Evolutionary conservation across 1,284 basidiomycete genomes (phyloP), one percentile per base, ranked within the genome.

Genomic region (Cutaneotrichosporon mucoides): DNA sequence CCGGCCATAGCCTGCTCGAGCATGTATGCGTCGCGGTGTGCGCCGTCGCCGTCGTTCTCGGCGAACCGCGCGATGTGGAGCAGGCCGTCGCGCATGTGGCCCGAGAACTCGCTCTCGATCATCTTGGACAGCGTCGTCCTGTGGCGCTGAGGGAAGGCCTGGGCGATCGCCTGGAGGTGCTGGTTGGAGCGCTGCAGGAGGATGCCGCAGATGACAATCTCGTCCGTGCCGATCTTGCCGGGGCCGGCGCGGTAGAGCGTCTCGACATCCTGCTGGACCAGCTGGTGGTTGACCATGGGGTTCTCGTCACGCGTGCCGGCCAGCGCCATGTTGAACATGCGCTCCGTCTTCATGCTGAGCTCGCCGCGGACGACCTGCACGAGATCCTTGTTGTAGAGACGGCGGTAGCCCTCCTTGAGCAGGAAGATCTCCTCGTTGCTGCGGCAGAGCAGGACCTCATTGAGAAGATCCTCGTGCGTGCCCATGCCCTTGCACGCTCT

Each of bases 291-390:
- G 58, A 79, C 75, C 34, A 62, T 67, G 3, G 74, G 66, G 35
- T 62, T 65, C 66, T 79, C 78, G 61, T 79, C 78, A 41, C 77
- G 64, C 51, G 70, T 70, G 8, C 75, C 76, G 10, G 71, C 56
- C 9, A 78, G 57, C 7, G 74, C 77, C 77, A 79, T 79, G 65
- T 73, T 71, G 69, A 77, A 78, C 68, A 77, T 69, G 50, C 76
- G 63, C 65, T 78, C 76, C 5, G 78, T 79, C 73, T 79, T 79
- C 72, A 77, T 74, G 55, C 71, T 73, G 45, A 79, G 66, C 59
- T 79, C 78, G n/a, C 77, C 77, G 38, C 69, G 66, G 11, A 79
- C 70, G 8, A 68, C 65, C 13, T 55, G 7, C 10, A 68, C 67
- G 34, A 79, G 66, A 60, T 78, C 76, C 59, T 73, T 74, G 48